Evolutionary conservation across 352 stramenopile genomes (phyloP).

Genomic region (Peronosclerospora sorghi): DNA sequence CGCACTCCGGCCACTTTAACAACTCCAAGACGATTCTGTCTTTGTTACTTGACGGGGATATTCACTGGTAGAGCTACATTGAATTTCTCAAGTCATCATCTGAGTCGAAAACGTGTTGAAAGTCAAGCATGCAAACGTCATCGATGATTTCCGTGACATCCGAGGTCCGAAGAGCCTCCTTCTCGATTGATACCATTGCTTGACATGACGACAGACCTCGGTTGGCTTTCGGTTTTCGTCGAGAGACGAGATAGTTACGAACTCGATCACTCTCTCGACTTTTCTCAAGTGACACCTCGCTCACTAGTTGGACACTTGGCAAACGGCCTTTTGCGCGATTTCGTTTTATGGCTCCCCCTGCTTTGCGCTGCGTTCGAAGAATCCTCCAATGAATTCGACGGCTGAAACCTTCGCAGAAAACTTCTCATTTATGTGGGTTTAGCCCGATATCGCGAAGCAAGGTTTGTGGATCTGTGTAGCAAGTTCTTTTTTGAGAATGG

Average conservation of each 20-base stretch:
- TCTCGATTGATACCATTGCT: slow-evolving; percentile 7
- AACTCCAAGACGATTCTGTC: slow-evolving; percentile 39
- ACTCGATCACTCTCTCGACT: slow-evolving; percentile 21
- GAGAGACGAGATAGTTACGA: slow-evolving; percentile 5
- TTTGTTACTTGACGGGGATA: slow-evolving; percentile 39
- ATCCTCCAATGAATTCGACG: not conserved
- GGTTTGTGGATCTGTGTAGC: no score
- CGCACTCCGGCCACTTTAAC: slow-evolving; percentile 33
- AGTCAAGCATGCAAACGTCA: slow-evolving; percentile 22
- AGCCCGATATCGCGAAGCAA: no score
- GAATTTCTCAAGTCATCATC: slow-evolving; percentile 10
- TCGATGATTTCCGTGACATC: slow-evolving; percentile 14
- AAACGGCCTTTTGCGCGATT: slow-evolving; percentile 6
- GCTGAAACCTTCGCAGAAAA: slow-evolving; percentile 16
- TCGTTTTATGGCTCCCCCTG: slow-evolving; percentile 6
- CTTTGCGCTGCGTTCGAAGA: no score
- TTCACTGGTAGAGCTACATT: slow-evolving; percentile 32
- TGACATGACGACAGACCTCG: slow-evolving; percentile 2
- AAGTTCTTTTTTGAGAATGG: no score
- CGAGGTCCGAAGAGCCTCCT: slow-evolving; percentile 8
- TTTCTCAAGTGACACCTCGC: not conserved
- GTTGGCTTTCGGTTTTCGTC: slow-evolving; percentile 2
- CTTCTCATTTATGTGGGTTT: slow-evolving; percentile 4
- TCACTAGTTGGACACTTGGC: not conserved
- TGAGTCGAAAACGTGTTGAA: slow-evolving; percentile 13